Conservation (phyloP, 2,329 filamentous ascomycete genomes). For the Thielaviopsis punctulata region DNA sequence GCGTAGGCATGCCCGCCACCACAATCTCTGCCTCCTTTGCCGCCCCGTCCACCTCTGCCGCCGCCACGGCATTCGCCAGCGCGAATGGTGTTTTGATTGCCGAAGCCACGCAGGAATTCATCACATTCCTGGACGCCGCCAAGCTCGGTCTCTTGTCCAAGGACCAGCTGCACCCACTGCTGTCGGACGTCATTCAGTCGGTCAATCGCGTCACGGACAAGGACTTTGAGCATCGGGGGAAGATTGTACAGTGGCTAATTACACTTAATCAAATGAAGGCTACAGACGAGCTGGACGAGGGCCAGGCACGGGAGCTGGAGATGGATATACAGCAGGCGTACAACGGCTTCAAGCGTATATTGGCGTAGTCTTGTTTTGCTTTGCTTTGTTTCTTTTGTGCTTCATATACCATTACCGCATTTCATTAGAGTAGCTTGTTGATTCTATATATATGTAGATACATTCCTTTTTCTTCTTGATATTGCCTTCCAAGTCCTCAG, state of each 20-base stretch:
- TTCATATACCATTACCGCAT: too few species aligned
- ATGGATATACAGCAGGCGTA: conserved; percentile 92
- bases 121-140: conserved; percentile 90
- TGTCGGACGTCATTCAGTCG: conserved; percentile 90
- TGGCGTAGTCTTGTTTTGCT: conserved; percentile 37
- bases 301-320: conserved; percentile 75
- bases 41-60: conserved; percentile 22
- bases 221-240: conserved; percentile 87
- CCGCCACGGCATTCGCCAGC: conserved; percentile 26
- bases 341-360: conserved; percentile 72
- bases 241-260: conserved; percentile 98
- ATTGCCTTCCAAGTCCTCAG: conserved; percentile 21
- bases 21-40: conserved; percentile 39
- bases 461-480: conserved; percentile 1
- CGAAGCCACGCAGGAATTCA: conserved; percentile 92
- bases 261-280: conserved; percentile 95
- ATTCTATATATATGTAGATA: background rate
- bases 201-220: conserved; percentile 93
- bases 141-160: conserved; percentile 86
- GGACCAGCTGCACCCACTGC: conserved; percentile 83
- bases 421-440: too few species aligned
- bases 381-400: too few species aligned
- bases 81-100: conserved; percentile 54
- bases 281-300: conserved; percentile 72
- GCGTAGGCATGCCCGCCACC: conserved; percentile 83